These are phyloP conservation scores for Trapa bicornis DNA, from an alignment of 345 rosid species.

Conservation along the genomic window DNA sequence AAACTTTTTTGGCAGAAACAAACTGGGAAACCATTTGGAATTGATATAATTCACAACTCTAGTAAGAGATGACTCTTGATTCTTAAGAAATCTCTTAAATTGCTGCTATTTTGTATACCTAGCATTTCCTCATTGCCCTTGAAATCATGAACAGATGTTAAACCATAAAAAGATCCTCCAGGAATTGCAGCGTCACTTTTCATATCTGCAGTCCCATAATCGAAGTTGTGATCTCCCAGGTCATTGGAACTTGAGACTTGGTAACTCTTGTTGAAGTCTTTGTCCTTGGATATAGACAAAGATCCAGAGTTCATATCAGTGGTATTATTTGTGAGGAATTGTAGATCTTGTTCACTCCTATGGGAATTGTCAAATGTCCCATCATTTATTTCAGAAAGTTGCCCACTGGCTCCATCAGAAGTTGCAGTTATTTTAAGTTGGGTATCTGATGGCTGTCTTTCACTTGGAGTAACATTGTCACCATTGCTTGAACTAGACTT, in stretches of 20 bases:
- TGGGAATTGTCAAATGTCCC: constrained; percentile 8
- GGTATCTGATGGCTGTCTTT: constrained; percentile 25
- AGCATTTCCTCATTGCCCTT: constrained; percentile 17
- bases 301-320: constrained; percentile 19
- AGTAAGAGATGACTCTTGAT: constrained; percentile 10
- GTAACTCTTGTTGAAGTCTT: constrained; percentile 16
- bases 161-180: constrained; percentile 19
- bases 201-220: constrained; percentile 20
- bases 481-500: constrained; percentile 30
- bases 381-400: constrained; percentile 15
- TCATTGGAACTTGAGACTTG: constrained; percentile 22
- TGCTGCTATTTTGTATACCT: constrained; percentile 25
- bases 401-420: constrained; percentile 42
- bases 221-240: constrained; percentile 18
- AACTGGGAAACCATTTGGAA: constrained; percentile 21
- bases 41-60: constrained; percentile 10
- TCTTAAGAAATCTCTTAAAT: constrained; percentile 14
- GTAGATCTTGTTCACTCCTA: constrained; percentile 22
- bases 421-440: constrained; percentile 22
- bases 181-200: constrained; percentile 18
- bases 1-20: constrained; percentile 18
- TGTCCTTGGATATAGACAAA: constrained; percentile 14
- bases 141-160: constrained; percentile 12
- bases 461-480: constrained; percentile 24
- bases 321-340: constrained; percentile 14